Evolutionary conservation across 208 protist species (phyloP).

Genomic region (Tritrichomonas foetus): DNA sequence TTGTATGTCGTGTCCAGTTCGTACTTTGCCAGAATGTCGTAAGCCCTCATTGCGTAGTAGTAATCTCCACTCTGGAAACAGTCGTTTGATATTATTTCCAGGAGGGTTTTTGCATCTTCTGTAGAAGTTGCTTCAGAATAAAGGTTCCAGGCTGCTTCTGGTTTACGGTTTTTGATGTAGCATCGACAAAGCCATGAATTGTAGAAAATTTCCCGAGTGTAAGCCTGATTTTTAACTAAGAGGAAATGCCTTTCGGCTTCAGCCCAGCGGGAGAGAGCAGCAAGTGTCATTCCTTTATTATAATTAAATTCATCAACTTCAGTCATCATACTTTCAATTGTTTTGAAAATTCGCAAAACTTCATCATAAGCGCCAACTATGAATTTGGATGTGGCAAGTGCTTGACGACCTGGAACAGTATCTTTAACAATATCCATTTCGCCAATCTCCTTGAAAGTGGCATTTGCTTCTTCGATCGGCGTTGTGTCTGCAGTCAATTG

Average conservation of each 20-base stretch:
- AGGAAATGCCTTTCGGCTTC: constrained; percentile 17
- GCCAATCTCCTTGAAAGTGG: neutral
- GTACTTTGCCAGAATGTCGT: neutral
- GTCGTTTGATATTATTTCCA: neutral
- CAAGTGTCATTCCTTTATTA: neutral
- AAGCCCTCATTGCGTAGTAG: constrained; percentile 36
- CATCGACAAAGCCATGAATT: neutral
- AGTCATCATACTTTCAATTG: neutral
- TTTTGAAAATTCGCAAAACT: neutral
- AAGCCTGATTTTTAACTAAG: neutral
- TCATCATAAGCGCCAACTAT: neutral
- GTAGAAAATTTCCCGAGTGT: constrained; percentile 10
- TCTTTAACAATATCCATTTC: neutral
- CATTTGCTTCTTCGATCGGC: neutral
- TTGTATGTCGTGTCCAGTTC: neutral
- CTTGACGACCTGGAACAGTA: neutral
- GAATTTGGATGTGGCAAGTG: constrained; percentile 1
- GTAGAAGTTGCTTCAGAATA: neutral
- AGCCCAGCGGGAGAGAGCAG: neutral
- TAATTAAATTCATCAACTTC: constrained; percentile 12
- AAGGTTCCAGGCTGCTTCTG: neutral
- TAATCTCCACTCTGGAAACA: neutral
- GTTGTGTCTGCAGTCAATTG: neutral
- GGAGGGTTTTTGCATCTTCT: neutral
- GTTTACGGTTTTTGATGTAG: constrained; percentile 15